Conservation (phyloP, 2,329 filamentous ascomycete genomes). For the Colletotrichum sp. region DNA sequence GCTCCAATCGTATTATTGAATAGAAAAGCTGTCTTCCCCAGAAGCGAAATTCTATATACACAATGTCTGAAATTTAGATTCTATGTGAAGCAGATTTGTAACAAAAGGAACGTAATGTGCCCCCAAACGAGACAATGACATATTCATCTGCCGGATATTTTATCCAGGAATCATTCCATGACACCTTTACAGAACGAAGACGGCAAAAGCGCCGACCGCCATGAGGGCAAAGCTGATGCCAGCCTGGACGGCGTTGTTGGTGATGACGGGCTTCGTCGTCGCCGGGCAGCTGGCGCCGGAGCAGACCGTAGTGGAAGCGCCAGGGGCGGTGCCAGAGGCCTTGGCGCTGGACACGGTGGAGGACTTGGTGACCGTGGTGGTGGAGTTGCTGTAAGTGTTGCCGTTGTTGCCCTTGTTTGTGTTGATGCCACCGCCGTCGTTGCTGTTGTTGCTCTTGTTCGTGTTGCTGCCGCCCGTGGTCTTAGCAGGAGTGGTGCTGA, state of each 20-base stretch:
- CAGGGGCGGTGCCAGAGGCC: constrained; percentile 8
- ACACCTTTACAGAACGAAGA: neutral
- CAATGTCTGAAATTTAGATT: neutral
- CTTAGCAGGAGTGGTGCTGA: neutral
- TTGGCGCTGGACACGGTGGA: neutral
- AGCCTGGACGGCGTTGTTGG: constrained; percentile 9
- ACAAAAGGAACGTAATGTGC: neutral
- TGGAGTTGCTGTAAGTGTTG: neutral
- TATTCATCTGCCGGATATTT: neutral
- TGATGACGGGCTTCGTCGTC: neutral
- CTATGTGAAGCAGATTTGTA: neutral
- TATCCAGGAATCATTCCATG: neutral
- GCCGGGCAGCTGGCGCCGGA: constrained; percentile 1
- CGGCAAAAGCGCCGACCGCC: constrained; percentile 1
- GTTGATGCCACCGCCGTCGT: constrained; percentile 26
- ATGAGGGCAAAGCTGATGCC: constrained; percentile 15
- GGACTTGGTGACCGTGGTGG: neutral
- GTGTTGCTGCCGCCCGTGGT: neutral
- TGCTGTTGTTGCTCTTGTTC: constrained; percentile 27
- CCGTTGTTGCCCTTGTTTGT: neutral
- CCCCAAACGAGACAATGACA: neutral
- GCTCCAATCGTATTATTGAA: neutral
- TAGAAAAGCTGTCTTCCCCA: neutral
- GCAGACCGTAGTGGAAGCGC: neutral
- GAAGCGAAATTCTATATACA: neutral